Evolutionary conservation across 1,284 basidiomycete genomes (phyloP).

Genomic region (Boletus mariae): DNA sequence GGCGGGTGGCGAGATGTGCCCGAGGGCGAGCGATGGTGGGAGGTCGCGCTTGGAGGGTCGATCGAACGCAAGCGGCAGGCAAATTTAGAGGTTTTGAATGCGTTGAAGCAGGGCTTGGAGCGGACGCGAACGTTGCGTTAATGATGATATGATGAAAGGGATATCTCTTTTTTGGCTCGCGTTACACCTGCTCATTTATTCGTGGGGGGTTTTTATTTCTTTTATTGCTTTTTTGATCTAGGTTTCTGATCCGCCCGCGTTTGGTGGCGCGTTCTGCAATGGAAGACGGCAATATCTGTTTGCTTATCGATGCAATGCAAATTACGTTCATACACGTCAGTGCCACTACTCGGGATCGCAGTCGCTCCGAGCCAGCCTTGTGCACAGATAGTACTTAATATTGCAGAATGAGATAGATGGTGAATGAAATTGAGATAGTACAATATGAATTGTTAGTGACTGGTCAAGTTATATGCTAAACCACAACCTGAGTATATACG

Average conservation of each 20-base stretch:
- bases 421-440: neutral
- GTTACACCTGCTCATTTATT: neutral
- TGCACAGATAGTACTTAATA: too few species aligned
- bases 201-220: neutral
- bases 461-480: too few species aligned
- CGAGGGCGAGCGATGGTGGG: constrained; percentile 60
- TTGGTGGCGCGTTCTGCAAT: neutral
- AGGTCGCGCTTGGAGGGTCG: constrained; percentile 48
- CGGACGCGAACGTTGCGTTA: constrained; percentile 17
- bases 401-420: too few species aligned
- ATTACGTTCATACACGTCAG: neutral
- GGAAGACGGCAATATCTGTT: neutral
- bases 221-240: neutral
- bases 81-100: constrained; percentile 42
- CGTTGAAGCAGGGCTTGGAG: constrained; percentile 45
- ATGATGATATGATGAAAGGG: neutral
- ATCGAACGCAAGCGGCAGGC: constrained; percentile 45
- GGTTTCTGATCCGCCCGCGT: neutral
- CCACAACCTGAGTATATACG: neutral
- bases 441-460: neutral
- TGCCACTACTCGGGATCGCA: neutral
- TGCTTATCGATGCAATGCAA: neutral
- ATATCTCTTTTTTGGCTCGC: neutral
- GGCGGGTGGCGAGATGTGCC: constrained; percentile 58
- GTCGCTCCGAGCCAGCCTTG: neutral